A percentile compares a stretch with the other conserved stretches of the same genome.
Evolutionary conservation across 2,329 filamentous ascomycete species (phyloP).

Genomic region (Verticillium longisporum): DNA sequence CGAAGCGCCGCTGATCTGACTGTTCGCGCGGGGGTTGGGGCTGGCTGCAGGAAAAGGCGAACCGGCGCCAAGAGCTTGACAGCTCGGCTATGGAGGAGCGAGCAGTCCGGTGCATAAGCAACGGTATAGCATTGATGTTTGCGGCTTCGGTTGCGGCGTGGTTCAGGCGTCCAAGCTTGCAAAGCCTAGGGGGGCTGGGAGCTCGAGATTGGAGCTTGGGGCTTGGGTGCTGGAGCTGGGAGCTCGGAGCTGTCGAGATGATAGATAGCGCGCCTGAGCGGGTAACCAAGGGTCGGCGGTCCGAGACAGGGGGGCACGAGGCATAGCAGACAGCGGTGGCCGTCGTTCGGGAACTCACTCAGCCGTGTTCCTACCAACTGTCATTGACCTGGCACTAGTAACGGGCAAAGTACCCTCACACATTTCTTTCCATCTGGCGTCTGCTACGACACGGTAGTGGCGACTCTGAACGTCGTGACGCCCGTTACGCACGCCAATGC

Average conservation of each 20-base stretch:
- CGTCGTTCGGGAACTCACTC: not conserved
- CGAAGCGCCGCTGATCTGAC: not conserved
- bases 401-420: too few relatives aligned
- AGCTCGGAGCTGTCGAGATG: not conserved
- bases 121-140: not conserved
- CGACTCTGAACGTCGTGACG: too few relatives aligned
- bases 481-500: too few relatives aligned
- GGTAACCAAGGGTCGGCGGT: not conserved
- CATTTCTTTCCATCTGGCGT: too few relatives aligned
- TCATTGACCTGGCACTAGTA: not conserved
- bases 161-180: not conserved
- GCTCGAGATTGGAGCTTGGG: too few relatives aligned
- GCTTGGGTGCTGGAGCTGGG: too few relatives aligned
- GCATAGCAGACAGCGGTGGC: not conserved
- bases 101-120: too few relatives aligned
- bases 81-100: too few relatives aligned
- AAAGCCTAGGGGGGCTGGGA: too few relatives aligned
- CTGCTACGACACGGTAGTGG: too few relatives aligned
- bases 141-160: not conserved
- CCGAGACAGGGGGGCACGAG: not conserved
- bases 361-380: not conserved
- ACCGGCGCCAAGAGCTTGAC: too few relatives aligned
- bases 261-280: not conserved
- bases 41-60: too few relatives aligned
- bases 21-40: not conserved